Evolutionary conservation across 306 rosid genomes (phyloP).

Genomic region (Pueraria montana): DNA sequence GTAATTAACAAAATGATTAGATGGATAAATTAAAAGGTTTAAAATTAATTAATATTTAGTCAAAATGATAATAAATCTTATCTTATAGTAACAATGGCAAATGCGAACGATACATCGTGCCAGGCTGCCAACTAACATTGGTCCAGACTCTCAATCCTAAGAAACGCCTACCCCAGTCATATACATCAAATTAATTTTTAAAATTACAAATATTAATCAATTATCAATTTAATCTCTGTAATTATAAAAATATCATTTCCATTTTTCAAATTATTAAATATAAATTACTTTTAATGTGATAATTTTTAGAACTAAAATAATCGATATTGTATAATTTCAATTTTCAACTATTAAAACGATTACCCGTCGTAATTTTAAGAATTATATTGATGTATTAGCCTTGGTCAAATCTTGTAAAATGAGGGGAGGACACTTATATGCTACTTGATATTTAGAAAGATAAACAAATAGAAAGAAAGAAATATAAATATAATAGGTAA

Average conservation of each 20-base stretch:
- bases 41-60: neutral
- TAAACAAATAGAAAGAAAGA: too few relatives aligned
- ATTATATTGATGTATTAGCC: neutral
- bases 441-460: too few relatives aligned
- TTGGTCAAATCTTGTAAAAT: neutral
- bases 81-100: neutral
- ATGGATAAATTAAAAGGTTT: neutral
- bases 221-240: neutral
- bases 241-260: neutral
- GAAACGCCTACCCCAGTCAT: neutral
- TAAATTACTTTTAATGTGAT: neutral
- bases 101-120: neutral
- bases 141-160: neutral
- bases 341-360: neutral
- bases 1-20: neutral
- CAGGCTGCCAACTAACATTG: constrained; percentile 2
- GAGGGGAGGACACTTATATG: neutral
- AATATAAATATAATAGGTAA: too few relatives aligned
- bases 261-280: neutral
- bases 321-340: neutral
- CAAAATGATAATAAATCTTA: neutral
- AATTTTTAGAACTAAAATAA: neutral
- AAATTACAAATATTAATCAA: neutral
- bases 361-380: neutral
- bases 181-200: neutral